Evolutionary conservation across 768 basidiomycete species (phyloP), one percentile per base, ranked within the genome.

Genomic region (Artomyces pyxidatus): DNA sequence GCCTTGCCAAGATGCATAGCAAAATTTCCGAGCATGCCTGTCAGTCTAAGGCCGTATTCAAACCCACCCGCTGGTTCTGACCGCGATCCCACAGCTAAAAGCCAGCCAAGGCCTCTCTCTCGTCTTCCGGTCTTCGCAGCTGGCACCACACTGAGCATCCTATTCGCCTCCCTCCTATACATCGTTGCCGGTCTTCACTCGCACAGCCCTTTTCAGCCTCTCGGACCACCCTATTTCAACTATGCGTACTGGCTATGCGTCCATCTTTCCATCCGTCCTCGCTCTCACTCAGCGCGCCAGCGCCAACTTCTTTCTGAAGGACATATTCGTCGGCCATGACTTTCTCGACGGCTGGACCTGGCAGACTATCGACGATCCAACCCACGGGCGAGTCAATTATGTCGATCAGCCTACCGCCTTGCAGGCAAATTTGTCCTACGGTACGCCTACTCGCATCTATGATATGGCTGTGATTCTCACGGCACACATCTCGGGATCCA

Each of bases 381-480:
- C 81, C 0, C 76, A 81, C 52, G 81, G 81, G n/a, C 66, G 75
- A 44, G 78, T 80, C 49, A 75, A 81, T 62, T 83, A 79, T 52
- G 69, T 82, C 28, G 68, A 73, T 51, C 54, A 68, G 55, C 43
- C 51, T 14, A 71, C 72, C 2, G 75, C 81, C 0, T 43, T 66
- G n/a, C 17, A 42, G 0, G 58, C 60, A 1, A 76, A 75, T 48
- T 65, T 82, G 27, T 66, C 79, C 8, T 73, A 60, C 48, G 76
- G 80, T 77, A 39, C 22, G 69, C 26, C 43, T 45, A n/a, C 27
- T n/a, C 37, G 16, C 27, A 32, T n/a, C n/a, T n/a, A n/a, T n/a
- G n/a, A n/a, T n/a, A n/a, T n/a, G n/a, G n/a, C n/a, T n/a, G n/a
- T n/a, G n/a, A n/a, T 26, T 19, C 21, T 43, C 29, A 26, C 17